Evolutionary conservation across 2,329 filamentous ascomycete species (phyloP), one percentile per base, ranked within the genome.

Genomic region (Botrytis paeoniae): DNA sequence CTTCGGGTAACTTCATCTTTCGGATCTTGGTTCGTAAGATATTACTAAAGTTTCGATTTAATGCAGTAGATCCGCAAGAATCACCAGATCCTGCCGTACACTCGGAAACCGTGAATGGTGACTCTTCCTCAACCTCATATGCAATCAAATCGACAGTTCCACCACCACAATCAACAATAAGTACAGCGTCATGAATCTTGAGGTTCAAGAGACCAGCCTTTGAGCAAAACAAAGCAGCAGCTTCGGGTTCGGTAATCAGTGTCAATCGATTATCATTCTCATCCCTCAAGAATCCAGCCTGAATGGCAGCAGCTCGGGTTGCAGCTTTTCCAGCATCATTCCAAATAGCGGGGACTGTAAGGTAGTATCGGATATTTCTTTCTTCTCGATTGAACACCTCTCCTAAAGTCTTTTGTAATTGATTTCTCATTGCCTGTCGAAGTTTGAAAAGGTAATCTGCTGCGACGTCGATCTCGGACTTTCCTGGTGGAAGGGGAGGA

Each of bases 301-400:
- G 95, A 78, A 98, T 97, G 77, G 96, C 96, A 37, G 96, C 96
- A 25, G 95, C 93, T 85, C 96, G 91, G 22, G 96, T 98, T 57
- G 96, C 96, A 73, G 96, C 96, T 85, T 99, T 99, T 78, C 95
- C 96, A 63, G 96, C 95, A 85, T 98, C 96, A 82, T 98, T 98
- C 96, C 96, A 98, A 78, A 99, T 98, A 78, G 96, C 96, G 32
- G 96, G 96, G n/a, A 99, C 96, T 3, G 96, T 99, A 78, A 99
- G 86, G 83, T 98, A 98, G 84, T 98, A 98, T 78, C 94, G 90
- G 79, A 98, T 99, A 83, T 98, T 98, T 80, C 95, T 92, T 86
- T 98, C 96, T 85, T 98, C 96, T 83, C 96, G 89, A 84, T 97
- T 97, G 84, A 98, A 99, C 0, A 99, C 96, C 82, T 98, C 96